Conservation (phyloP, 768 basidiomycete genomes). For the Phylloporus arenicola region DNA sequence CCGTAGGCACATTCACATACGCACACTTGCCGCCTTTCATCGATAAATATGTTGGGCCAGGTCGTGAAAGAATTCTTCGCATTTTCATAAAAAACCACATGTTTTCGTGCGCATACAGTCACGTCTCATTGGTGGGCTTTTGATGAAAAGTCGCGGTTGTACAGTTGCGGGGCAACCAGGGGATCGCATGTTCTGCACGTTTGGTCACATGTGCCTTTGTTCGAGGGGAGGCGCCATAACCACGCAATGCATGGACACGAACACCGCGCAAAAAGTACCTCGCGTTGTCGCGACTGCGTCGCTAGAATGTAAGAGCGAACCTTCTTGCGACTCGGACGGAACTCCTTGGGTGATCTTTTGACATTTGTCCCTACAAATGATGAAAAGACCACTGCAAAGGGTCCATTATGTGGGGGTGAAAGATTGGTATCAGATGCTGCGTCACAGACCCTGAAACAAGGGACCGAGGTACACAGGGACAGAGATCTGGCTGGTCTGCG, state of each 20-base stretch:
- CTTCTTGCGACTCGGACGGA: no score
- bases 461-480: background rate
- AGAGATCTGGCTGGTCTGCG: background rate
- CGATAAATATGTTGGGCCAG: background rate
- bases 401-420: background rate
- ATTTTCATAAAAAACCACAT: background rate
- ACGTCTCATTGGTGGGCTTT: background rate
- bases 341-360: background rate
- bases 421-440: slow-evolving; percentile 5
- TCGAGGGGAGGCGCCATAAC: background rate
- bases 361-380: background rate
- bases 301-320: slow-evolving; percentile 1
- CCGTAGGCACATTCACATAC: slow-evolving; percentile 15
- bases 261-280: background rate
- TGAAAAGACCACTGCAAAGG: background rate
- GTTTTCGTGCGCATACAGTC: background rate
- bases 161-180: slow-evolving; percentile 16
- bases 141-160: slow-evolving; percentile 6
- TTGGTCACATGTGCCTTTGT: background rate
- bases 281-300: background rate
- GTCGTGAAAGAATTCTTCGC: background rate
- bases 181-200: slow-evolving; percentile 5
- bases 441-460: background rate
- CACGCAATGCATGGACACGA: background rate
- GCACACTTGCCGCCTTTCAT: background rate